A percentile compares a stretch with the other conserved stretches of the same genome.
phyloP scores from a whole-genome alignment of 2,329 filamentous ascomycete species.

The Diaporthe vexans region DNA sequence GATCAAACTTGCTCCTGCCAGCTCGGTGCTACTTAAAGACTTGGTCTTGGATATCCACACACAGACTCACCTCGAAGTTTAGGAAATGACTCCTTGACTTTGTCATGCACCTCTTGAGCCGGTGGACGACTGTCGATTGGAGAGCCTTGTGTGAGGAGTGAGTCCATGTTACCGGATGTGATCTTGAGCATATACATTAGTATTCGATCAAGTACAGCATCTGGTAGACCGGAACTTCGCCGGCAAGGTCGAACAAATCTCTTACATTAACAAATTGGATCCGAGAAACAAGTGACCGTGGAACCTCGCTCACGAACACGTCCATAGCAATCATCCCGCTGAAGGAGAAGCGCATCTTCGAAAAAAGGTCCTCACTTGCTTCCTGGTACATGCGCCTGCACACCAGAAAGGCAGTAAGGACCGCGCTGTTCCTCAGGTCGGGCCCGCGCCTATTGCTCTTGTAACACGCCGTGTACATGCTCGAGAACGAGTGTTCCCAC shows the following conservation, averaged over 20 bases:
- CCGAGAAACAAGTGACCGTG: background rate
- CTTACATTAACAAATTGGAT: conserved; percentile 12
- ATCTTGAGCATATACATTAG: background rate
- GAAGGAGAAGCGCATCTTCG: conserved; percentile 25
- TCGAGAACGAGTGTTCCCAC: background rate
- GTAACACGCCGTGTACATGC: conserved; percentile 1
- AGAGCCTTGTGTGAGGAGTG: fast-evolving
- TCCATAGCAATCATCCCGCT: background rate
- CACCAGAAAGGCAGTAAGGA: conserved; percentile 17
- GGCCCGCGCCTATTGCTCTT: background rate
- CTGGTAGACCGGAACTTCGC: background rate
- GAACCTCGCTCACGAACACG: background rate
- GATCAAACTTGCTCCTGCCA: background rate
- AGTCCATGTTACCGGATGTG: background rate
- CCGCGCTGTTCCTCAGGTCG: background rate
- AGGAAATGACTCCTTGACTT: background rate
- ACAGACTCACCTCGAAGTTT: conserved; percentile 1
- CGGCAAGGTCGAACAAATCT: background rate
- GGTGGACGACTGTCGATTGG: background rate
- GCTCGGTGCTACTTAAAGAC: background rate
- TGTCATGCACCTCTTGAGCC: background rate
- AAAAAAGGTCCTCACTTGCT: conserved; percentile 23
- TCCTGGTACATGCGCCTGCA: conserved; percentile 28
- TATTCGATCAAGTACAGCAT: background rate
- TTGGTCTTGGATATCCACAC: too few relatives aligned